A percentile compares a stretch with the other conserved stretches of the same genome.
Conservation (phyloP, 352 stramenopile species). For the Phytophthora ohioensis region DNA sequence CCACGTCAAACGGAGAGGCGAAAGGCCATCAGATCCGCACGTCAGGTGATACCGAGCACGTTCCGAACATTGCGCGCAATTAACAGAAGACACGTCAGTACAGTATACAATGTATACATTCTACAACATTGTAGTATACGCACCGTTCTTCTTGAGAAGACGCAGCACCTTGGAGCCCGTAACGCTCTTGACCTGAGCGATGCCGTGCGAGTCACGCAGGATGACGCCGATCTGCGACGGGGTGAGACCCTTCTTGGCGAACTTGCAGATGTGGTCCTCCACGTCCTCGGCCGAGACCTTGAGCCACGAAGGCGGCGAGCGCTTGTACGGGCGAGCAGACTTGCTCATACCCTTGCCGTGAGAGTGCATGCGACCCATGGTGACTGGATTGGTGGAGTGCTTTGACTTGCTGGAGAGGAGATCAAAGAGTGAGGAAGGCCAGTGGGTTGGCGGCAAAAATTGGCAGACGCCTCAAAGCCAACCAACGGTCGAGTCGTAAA, state of each 20-base stretch:
- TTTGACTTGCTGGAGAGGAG: constrained; percentile 69
- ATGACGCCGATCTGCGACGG: constrained; percentile 99
- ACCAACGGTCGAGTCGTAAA: constrained; percentile 24
- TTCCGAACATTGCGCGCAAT: constrained; percentile 29
- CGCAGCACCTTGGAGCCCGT: constrained; percentile 99
- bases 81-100: constrained; percentile 22
- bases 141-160: constrained; percentile 99
- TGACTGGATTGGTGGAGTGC: constrained; percentile 44
- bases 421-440: constrained; percentile 63
- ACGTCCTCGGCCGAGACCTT: constrained; percentile 97
- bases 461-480: constrained; percentile 39
- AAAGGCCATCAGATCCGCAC: constrained; percentile 63
- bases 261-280: constrained; percentile 99
- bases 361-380: constrained; percentile 99
- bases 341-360: constrained; percentile 99
- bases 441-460: not conserved
- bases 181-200: constrained; percentile 98
- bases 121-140: constrained; percentile 19
- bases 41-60: constrained; percentile 88
- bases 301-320: constrained; percentile 98
- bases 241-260: constrained; percentile 99
- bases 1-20: constrained; percentile 83
- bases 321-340: constrained; percentile 99
- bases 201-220: constrained; percentile 99
- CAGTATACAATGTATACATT: not conserved